Evolutionary conservation across 495 filamentous ascomycete species (phyloP), one percentile per base, ranked within the genome.

Genomic region (Tetracladium setigerum): DNA sequence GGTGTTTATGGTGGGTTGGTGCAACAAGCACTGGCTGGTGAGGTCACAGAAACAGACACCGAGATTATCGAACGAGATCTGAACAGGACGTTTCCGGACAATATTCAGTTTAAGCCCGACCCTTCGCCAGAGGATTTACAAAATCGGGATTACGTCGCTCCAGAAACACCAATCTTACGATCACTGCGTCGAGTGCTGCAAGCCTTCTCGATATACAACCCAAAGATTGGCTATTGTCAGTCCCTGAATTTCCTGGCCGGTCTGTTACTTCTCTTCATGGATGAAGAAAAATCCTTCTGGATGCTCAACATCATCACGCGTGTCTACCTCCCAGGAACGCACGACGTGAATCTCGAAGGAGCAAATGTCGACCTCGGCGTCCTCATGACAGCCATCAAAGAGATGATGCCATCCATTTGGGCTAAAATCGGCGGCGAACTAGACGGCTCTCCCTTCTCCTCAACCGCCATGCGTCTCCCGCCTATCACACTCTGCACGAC

Each of bases 231-330:
- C 15, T 98, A 98, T 60, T 97, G 92, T 47, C 92, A 98, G 59
- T 95, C 87, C 10, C 78, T 98, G 10, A 98, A 98, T 65, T 98
- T 98, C 65, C 76, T 98, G 46, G 88, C 91, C n/a, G 92, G 89
- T 11, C 74, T 96, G 41, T 74, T 98, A n/a, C 81, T 98, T 7
- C 77, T 98, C 0, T 96, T 98, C 62, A 79, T 97, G 38, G 68
- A 76, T 40, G 86, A 95, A 60, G 92, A 97, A 59, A 92, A 94
- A 52, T 76, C 86, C 0, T 98, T 98, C 58, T 89, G 89, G 83
- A 82, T 98, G 70, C 74, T 98, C 34, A 88, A 91, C 54, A 88
- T 96, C 58, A 84, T 98, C 50, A 95, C 92, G 9, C 77, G 83
- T 33, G 71, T 81, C 4, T 91, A 95, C 58, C 78, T 98, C 0